phyloP scores from a whole-genome alignment of 2,329 filamentous ascomycete species.

The Penicillium sp. region DNA sequence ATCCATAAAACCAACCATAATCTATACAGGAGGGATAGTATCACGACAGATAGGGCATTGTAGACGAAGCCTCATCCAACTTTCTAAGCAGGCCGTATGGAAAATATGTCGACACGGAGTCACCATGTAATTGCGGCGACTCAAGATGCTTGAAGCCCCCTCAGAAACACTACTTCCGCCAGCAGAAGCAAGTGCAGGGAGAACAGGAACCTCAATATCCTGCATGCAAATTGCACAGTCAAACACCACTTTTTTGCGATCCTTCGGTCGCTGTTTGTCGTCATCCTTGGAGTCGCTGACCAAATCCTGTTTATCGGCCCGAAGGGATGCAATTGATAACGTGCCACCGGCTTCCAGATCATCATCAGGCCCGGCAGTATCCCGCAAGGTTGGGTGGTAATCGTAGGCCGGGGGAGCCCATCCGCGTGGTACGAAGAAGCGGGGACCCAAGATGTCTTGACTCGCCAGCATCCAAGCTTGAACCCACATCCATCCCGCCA shows the following conservation, averaged over 20 bases:
- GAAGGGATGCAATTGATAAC: conserved; percentile 73
- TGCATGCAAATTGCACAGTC: conserved; percentile 97
- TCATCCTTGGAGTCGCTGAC: conserved; percentile 40
- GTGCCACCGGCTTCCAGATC: conserved; percentile 72
- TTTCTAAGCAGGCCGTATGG: conserved; percentile 85
- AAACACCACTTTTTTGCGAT: conserved; percentile 63
- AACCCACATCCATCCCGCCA: conserved; percentile 80
- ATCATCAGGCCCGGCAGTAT: conserved; percentile 58
- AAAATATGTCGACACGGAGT: conserved; percentile 97
- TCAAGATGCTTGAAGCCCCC: conserved; percentile 65
- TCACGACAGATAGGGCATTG: conserved; percentile 96
- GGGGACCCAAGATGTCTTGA: conserved; percentile 82
- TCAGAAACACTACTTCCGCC: conserved; percentile 43
- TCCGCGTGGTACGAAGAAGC: conserved; percentile 75
- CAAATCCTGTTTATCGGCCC: conserved; percentile 45
- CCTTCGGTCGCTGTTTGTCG: conserved; percentile 41
- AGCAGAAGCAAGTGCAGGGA: conserved; percentile 56
- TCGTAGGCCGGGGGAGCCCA: conserved; percentile 74
- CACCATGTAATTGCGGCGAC: conserved; percentile 88
- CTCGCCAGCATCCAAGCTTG: conserved; percentile 76
- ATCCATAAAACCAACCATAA: neutral
- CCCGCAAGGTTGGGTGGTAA: conserved; percentile 83
- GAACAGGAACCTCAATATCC: conserved; percentile 81
- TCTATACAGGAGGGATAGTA: conserved; percentile 76
- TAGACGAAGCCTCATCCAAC: conserved; percentile 90